These are phyloP conservation scores for Edaphochlamys debaryana DNA, from an alignment of 139 green algal genomes.

Conservation along the genomic window DNA sequence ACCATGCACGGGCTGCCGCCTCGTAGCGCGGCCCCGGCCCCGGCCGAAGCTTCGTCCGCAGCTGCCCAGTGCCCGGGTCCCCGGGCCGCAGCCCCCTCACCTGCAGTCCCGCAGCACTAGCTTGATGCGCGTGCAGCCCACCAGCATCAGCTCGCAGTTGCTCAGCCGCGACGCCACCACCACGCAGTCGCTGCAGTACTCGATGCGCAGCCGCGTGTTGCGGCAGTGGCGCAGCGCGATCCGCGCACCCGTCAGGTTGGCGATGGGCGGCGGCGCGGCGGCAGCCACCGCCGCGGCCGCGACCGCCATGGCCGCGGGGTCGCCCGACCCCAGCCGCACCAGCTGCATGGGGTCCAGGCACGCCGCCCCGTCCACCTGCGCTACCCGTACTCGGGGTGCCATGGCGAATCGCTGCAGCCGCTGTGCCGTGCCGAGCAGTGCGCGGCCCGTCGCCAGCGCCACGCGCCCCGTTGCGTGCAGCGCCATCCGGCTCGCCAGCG, in stretches of 20 bases:
- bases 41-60: too few species aligned
- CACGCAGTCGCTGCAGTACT: constrained; percentile 36
- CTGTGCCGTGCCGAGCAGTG: neutral
- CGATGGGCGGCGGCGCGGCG: constrained; percentile 7
- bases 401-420: neutral
- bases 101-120: constrained; percentile 36
- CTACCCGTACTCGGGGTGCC: neutral
- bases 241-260: constrained; percentile 15
- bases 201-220: constrained; percentile 13
- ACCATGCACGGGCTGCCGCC: too few species aligned
- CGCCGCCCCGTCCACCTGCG: neutral
- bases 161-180: constrained; percentile 1
- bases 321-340: neutral
- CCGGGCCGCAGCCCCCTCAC: too few species aligned
- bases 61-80: too few species aligned
- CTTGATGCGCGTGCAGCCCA: constrained; percentile 29
- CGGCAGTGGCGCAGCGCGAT: constrained; percentile 6
- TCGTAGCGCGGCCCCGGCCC: too few species aligned
- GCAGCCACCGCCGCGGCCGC: neutral
- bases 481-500: neutral
- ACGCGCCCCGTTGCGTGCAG: neutral
- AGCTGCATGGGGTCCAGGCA: neutral
- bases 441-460: neutral
- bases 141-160: constrained; percentile 27
- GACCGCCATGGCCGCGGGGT: neutral